These are phyloP conservation scores for Pleurotus citrinopileatus DNA, from an alignment of 768 basidiomycete genomes.

Conservation along the genomic window DNA sequence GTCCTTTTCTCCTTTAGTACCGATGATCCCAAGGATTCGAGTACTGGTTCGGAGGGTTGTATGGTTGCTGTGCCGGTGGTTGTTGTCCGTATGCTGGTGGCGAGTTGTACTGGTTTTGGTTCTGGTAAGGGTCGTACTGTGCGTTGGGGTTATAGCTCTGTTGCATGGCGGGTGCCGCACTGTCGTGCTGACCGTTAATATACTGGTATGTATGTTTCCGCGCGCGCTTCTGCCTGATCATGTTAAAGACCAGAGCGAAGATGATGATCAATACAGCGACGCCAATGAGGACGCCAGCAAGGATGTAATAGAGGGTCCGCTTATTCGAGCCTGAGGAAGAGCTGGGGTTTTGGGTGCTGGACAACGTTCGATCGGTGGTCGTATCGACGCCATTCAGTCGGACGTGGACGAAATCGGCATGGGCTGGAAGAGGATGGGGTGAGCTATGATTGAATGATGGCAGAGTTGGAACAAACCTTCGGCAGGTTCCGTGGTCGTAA, in stretches of 20 bases:
- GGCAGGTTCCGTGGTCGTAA: conserved; percentile 7
- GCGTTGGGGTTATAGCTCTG: conserved; percentile 7
- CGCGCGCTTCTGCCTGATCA: neutral
- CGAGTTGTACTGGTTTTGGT: neutral
- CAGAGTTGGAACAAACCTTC: neutral
- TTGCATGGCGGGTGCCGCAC: neutral
- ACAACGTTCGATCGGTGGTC: conserved; percentile 1
- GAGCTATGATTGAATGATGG: neutral
- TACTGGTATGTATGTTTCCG: conserved; percentile 1
- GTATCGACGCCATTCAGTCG: conserved; percentile 4
- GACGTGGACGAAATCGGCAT: conserved; percentile 3
- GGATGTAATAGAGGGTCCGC: conserved; percentile 2
- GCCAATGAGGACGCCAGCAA: conserved; percentile 5
- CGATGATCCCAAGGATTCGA: conserved; percentile 9
- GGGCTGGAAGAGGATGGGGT: neutral
- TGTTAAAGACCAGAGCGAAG: neutral
- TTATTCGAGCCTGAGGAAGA: neutral
- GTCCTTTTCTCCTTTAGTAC: neutral
- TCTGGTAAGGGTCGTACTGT: conserved; percentile 5
- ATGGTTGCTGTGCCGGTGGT: neutral
- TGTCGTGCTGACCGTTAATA: neutral
- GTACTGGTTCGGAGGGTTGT: conserved; percentile 5
- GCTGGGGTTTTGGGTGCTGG: neutral
- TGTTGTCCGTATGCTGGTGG: neutral
- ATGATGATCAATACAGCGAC: neutral